These are phyloP conservation scores for Cytospora leucostoma DNA, from an alignment of 2,329 filamentous ascomycete genomes.

Conservation along the genomic window DNA sequence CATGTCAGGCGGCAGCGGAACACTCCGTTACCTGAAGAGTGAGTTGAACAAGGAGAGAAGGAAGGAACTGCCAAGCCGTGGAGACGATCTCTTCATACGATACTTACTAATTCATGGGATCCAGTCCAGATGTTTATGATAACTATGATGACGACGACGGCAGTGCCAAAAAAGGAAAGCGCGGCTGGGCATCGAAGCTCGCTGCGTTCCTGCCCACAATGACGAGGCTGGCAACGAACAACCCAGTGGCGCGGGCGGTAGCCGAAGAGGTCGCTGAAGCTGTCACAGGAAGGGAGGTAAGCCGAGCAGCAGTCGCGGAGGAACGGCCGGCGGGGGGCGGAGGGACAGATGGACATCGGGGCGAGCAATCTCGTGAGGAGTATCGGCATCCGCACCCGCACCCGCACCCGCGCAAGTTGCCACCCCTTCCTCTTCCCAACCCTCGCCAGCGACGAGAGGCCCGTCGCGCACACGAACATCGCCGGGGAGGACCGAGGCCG, in stretches of 20 bases:
- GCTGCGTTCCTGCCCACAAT: conserved; percentile 13
- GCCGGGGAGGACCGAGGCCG: conserved; percentile 4
- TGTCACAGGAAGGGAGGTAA: background rate
- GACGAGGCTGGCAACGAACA: conserved; percentile 15
- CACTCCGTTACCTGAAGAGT: background rate
- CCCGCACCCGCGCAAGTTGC: background rate
- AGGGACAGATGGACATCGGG: background rate
- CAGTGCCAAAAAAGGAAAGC: background rate
- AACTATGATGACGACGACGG: background rate
- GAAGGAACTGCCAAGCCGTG: too few species aligned
- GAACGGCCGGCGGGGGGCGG: background rate
- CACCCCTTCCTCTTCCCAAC: background rate
- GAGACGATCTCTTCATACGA: background rate
- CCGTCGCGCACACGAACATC: background rate
- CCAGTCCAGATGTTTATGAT: background rate
- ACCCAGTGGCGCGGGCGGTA: conserved; percentile 12
- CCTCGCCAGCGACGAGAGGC: conserved; percentile 11
- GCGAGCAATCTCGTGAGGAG: background rate
- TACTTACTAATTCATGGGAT: background rate
- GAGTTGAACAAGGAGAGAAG: background rate
- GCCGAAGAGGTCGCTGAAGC: conserved; percentile 6
- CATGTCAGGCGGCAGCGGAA: background rate
- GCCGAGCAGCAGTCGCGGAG: background rate
- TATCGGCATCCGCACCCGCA: background rate
- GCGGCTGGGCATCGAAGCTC: conserved; percentile 7